Evolutionary conservation across 108 stramenopile genomes (phyloP), one percentile per base, ranked within the genome.

Genomic region (Skeletonema menzelii): DNA sequence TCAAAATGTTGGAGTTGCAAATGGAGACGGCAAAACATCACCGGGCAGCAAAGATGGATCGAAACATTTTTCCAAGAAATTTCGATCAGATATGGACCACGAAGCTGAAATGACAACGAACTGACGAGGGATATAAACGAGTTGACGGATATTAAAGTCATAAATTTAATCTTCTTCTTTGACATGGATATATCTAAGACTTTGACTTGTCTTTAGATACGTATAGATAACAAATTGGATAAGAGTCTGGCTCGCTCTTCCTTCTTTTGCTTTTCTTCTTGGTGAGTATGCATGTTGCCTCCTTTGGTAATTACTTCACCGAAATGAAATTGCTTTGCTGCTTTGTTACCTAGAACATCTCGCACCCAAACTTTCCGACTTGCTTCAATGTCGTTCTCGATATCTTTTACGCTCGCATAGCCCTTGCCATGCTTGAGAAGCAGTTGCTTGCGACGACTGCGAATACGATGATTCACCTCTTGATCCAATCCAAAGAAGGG

Each of bases 381-480:
- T 30, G 34, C 11, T 55, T 78, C 70, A 60, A 78, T 72, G 38
- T 78, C 77, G 37, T 49, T 27, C 27, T 70, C 44, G 0, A 78
- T 62, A 24, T 78, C 70, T 27, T 62, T 56, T 0, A 78, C 77
- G 10, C 31, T 67, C 34, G 71, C 70, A 38, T 55, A 67, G 7
- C 77, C 77, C 40, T 70, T 65, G 13, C 65, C 57, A 62, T 78
- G 77, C 58, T 78, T 78, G 32, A 66, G 26, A 44, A 78, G 47
- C 32, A 78, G 40, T 7, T 71, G 47, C 17, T 59, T 64, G 8
- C 77, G 68, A 15, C 77, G 57, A 42, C 35, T 22, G 8, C 57
- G 30, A 11, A 71, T 59, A 53, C 70, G 64, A 55, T 71, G 69
- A 31, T 78, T 57, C 65, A 78, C 71, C 65, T 71, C 77, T 17